Base-by-base conservation (phyloP, 352 stramenopile genomes). In the Stramenopiles sp. region DNA sequence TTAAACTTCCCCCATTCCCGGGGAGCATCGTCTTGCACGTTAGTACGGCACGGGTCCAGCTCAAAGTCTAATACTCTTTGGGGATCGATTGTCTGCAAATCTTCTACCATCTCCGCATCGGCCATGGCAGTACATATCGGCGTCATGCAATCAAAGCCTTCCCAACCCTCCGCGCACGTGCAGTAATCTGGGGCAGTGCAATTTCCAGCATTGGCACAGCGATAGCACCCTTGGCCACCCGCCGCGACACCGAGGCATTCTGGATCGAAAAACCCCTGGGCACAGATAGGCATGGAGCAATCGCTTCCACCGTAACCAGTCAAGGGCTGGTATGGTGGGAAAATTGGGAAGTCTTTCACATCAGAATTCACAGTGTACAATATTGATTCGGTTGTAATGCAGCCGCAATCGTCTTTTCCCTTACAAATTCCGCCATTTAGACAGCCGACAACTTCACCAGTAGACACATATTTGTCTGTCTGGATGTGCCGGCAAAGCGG, bases 71-170 rank as follows among this genome's bases (percentile, higher is more conserved):
- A 77, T 0, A 81, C 78, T 77, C 96, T 97, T 32, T 82, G 77
- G 73, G 95, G 85, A 77, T 97, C 92, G 4, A 93, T 88, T 0
- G 93, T 98, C 79, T 96, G 91, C 36, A 98, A 83, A 75, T 97
- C 84, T 3, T 77, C 78, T 1, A 87, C 83, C 37, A 93, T 84
- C 0, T 90, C 80, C 3, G 75, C 75, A 43, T 82, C 81, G 1
- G 76, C 77, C 35, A 88, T 80, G 34, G 92, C 75, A 49, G 84
- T 80, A 74, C 93, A 98, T 1, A 96, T 84, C 0, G 93, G 94
- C 35, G 84, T 89, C 71, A 80, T 82, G 81, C 93, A 98, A 79
- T 97, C 93, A 76, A 94, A 96, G 4, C 93, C 93, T 4, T 81
- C 88, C 92, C 93, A 98, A 1, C 91, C 92, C 37, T 87, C 79